Evolutionary conservation across 176 grass and related monocot genomes (phyloP).

Genomic region (Pontederia paniculata): DNA sequence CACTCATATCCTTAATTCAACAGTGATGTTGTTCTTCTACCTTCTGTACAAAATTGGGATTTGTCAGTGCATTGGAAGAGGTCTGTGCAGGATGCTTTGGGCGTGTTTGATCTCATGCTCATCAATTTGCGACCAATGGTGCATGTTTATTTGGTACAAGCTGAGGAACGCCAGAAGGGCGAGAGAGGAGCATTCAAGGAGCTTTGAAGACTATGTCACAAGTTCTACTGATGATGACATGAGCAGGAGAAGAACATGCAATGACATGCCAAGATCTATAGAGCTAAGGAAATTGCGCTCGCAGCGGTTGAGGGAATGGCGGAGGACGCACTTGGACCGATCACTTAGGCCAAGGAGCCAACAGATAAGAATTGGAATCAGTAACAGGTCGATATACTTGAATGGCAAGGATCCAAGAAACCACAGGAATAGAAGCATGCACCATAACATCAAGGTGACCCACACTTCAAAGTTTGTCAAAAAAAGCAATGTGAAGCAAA

Average conservation of each 20-base stretch:
- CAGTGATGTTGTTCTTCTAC: conserved; percentile 49
- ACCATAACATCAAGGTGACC: conserved; percentile 35
- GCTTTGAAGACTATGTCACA: conserved; percentile 24
- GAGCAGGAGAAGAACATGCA: background rate
- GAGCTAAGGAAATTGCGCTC: conserved; percentile 17
- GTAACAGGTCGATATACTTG: conserved; percentile 11
- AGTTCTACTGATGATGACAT: conserved; percentile 19
- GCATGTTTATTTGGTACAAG: conserved; percentile 28
- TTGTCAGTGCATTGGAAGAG: conserved; percentile 25
- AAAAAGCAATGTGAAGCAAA: conserved; percentile 26
- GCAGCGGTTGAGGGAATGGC: conserved; percentile 19
- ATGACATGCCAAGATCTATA: background rate
- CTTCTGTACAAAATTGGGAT: conserved; percentile 40
- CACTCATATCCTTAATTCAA: background rate
- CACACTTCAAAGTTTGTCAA: conserved; percentile 38
- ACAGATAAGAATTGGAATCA: conserved; percentile 21
- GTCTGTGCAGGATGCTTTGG: conserved; percentile 21
- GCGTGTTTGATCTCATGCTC: conserved; percentile 29
- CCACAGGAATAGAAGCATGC: conserved; percentile 5
- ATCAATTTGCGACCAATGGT: conserved; percentile 17
- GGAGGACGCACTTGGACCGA: conserved; percentile 31
- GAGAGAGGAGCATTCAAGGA: background rate
- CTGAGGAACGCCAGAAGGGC: conserved; percentile 16
- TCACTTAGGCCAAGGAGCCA: conserved; percentile 32
- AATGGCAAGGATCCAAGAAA: conserved; percentile 11